Base-by-base conservation (phyloP, 306 rosid genomes). In the Castanea mollissima region DNA sequence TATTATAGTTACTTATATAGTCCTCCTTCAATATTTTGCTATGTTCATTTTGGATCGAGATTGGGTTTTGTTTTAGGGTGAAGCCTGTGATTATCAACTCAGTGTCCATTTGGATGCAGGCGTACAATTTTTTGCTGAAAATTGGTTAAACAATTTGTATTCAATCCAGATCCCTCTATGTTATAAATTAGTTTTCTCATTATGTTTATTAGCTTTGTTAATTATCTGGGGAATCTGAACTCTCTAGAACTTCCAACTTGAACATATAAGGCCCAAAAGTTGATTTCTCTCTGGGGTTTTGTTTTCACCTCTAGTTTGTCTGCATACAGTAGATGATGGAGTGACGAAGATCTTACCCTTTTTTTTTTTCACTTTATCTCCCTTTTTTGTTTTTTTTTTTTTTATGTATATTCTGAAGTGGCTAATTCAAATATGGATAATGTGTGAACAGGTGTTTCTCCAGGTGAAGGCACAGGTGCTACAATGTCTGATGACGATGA, bases 401-500 rank as follows among this genome's bases (percentile, higher is more conserved):
- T 25, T 25, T 1, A 1, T 29, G 20, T 63, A 25, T 6, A 18
- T 8, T 29, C 31, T 32, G 3, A 32, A 67, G 12, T 35, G 71
- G 71, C 27, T 56, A 34, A 44, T 31, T 54, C 11, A 56, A 55
- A 11, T n/a, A 49, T 38, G 21, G 59, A n/a, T 6, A 21, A 16
- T 68, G 77, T 29, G n/a, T 67, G 70, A 56, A 69, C 86, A 90
- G 98, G 96, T 83, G 92, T 89, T 59, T 89, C 97, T 20, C 91
- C 96, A 2, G 95, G 91, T 5, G 97, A 91, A 82, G 94, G 97
- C 71, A 89, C 94, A 8, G 98, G 98, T 25, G 93, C 92, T 69
- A 94, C 98, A 76, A 94, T 94, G 98, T 92, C 98, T 0, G 97
- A 94, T 23, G 93, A 88, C 27, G 94, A 89, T 69, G 98, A 94